These are phyloP conservation scores for Amorphotheca resinae DNA, from an alignment of 495 filamentous ascomycete genomes.

Conservation along the genomic window DNA sequence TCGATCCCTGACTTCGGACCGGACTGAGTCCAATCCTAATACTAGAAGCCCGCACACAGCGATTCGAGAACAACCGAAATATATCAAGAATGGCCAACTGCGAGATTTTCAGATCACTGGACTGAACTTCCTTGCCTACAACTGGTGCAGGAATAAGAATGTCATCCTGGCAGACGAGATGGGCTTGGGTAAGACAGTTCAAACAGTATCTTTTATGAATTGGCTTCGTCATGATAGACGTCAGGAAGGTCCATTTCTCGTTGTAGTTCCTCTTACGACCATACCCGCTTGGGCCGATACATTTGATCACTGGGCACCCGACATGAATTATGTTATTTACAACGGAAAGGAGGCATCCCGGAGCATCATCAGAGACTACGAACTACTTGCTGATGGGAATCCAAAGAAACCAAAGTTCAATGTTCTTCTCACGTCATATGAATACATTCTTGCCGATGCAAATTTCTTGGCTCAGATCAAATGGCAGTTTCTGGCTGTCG, in stretches of 20 bases:
- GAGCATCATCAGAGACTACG: slow-evolving; percentile 71
- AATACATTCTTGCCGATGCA: slow-evolving; percentile 76
- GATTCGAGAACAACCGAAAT: slow-evolving; percentile 66
- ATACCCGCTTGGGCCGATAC: slow-evolving; percentile 98
- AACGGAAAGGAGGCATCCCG: slow-evolving; percentile 76
- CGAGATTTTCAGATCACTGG: slow-evolving; percentile 92
- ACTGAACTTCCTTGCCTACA: slow-evolving; percentile 85
- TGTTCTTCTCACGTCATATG: slow-evolving; percentile 88
- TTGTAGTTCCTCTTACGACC: slow-evolving; percentile 88
- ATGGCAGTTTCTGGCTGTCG: slow-evolving; percentile 94
- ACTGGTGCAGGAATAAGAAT: slow-evolving; percentile 84
- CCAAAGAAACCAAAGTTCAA: slow-evolving; percentile 83
- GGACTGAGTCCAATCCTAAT: slow-evolving; percentile 55
- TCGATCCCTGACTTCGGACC: slow-evolving; percentile 63
- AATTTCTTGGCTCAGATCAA: slow-evolving; percentile 66
- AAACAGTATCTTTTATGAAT: slow-evolving; percentile 93
- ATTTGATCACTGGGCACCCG: slow-evolving; percentile 91
- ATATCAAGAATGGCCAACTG: slow-evolving; percentile 74
- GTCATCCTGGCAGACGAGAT: slow-evolving; percentile 97
- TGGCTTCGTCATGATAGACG: slow-evolving; percentile 87
- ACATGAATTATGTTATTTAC: slow-evolving; percentile 95
- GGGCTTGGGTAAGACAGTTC: slow-evolving; percentile 96
- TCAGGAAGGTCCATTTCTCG: slow-evolving; percentile 90
- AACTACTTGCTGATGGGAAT: slow-evolving; percentile 75
- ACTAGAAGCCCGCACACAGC: slow-evolving; percentile 59